These are phyloP conservation scores for Auricularia cornea DNA, from an alignment of 768 basidiomycete genomes.

Conservation along the genomic window DNA sequence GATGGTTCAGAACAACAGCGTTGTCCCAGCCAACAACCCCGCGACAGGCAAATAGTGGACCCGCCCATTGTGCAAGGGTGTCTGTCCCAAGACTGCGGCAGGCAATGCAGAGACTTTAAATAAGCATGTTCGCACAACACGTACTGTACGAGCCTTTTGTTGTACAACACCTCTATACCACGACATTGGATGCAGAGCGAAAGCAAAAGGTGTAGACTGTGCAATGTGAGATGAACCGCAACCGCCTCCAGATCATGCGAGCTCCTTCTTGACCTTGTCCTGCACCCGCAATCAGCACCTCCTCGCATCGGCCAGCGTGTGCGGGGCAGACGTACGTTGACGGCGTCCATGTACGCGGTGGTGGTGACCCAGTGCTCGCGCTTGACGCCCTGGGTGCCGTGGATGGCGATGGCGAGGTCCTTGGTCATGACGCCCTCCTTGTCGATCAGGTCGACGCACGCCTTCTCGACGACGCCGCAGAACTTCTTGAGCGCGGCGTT, in stretches of 20 bases:
- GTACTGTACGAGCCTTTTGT: too few species aligned
- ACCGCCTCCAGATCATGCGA: background rate
- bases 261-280: slow-evolving; percentile 17
- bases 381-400: slow-evolving; percentile 76
- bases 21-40: too few species aligned
- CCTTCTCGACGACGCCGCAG: slow-evolving; percentile 70
- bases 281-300: background rate
- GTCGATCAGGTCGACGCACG: slow-evolving; percentile 89
- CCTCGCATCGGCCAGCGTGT: too few species aligned
- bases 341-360: slow-evolving; percentile 86
- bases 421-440: slow-evolving; percentile 91
- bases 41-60: too few species aligned
- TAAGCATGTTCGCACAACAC: too few species aligned
- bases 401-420: slow-evolving; percentile 90
- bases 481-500: slow-evolving; percentile 70
- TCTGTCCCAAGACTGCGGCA: too few species aligned
- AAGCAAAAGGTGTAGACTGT: background rate
- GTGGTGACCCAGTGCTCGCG: slow-evolving; percentile 97
- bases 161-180: too few species aligned
- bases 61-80: too few species aligned
- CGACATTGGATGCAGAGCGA: background rate
- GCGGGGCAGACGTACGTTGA: slow-evolving; percentile 58
- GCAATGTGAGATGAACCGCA: background rate
- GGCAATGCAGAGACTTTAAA: too few species aligned
- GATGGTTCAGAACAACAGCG: too few species aligned